Conservation (phyloP, 495 filamentous ascomycete genomes). For the Amorphotheca resinae region DNA sequence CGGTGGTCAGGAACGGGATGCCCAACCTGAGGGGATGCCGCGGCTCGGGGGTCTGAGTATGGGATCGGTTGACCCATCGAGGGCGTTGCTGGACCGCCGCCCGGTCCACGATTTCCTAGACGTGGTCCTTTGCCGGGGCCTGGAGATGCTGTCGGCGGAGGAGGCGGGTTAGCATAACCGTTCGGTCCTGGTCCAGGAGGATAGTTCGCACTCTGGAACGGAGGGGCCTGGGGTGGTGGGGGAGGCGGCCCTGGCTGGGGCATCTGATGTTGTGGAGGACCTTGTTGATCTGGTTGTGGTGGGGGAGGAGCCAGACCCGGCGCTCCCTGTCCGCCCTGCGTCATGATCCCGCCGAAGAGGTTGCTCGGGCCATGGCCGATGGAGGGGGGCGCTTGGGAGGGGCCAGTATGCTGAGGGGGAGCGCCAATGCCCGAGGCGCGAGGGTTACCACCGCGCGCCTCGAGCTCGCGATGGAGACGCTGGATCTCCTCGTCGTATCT, state of each 20-base stretch:
- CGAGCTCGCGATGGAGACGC: conserved; percentile 77
- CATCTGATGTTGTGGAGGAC: conserved; percentile 44
- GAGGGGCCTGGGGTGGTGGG: conserved; percentile 11
- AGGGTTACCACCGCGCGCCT: conserved; percentile 64
- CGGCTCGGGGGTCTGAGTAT: conserved; percentile 63
- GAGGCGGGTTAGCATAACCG: conserved; percentile 39
- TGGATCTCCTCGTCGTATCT: conserved; percentile 92
- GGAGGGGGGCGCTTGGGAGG: conserved; percentile 68
- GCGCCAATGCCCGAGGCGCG: conserved; percentile 49
- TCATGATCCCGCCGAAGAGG: conserved; percentile 91
- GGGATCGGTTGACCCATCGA: conserved; percentile 74
- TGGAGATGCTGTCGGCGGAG: conserved; percentile 74
- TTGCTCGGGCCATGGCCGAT: conserved; percentile 88
- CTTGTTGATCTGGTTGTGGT: conserved; percentile 42
- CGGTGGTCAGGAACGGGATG: conserved; percentile 60
- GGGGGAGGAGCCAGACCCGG: conserved; percentile 77
- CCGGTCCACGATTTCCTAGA: conserved; percentile 40
- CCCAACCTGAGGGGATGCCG: conserved; percentile 68
- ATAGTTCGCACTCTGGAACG: conserved; percentile 27
- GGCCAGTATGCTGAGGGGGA: conserved; percentile 58
- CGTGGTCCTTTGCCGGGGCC: conserved; percentile 57
- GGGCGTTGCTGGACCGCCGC: conserved; percentile 70
- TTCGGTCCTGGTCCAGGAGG: conserved; percentile 35
- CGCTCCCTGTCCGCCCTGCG: conserved; percentile 69
- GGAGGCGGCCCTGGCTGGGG: conserved; percentile 40